Percentiles rank a stretch among this genome's conserved stretches.
These are phyloP conservation scores for Actinomortierella ambigua DNA, from an alignment of 371 early-diverging fungal genomes.

Conservation along the genomic window DNA sequence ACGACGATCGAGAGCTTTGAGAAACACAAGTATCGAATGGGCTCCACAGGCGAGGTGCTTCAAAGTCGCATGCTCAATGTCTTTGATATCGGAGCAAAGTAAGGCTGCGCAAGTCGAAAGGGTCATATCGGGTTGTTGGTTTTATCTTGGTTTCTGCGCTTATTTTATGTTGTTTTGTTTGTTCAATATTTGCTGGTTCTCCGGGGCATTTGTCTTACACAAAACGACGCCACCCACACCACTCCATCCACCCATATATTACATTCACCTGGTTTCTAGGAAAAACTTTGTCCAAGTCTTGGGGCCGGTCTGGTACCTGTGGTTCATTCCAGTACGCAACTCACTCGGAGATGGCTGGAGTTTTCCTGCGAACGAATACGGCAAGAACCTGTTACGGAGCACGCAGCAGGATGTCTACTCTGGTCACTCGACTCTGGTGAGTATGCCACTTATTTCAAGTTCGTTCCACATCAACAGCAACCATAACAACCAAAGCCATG, in stretches of 20 bases:
- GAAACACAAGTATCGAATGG: constrained; percentile 39
- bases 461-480: too few species aligned
- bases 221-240: too few species aligned
- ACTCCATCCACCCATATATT: too few species aligned
- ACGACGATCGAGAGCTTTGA: constrained; percentile 50
- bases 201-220: too few species aligned
- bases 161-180: not conserved
- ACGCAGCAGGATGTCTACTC: too few species aligned
- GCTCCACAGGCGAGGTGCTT: constrained; percentile 29
- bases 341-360: constrained; percentile 38
- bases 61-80: constrained; percentile 46
- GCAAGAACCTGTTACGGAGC: constrained; percentile 23
- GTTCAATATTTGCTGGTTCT: too few species aligned
- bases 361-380: constrained; percentile 38
- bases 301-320: constrained; percentile 47
- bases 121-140: not conserved
- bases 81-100: constrained; percentile 48
- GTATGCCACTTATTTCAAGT: too few species aligned
- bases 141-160: too few species aligned
- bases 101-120: constrained; percentile 9
- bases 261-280: constrained; percentile 10
- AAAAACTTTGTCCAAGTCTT: constrained; percentile 46
- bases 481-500: too few species aligned
- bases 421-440: too few species aligned
- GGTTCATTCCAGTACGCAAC: constrained; percentile 46